A percentile compares a stretch with the other conserved stretches of the same genome.
Evolutionary conservation across 2,329 filamentous ascomycete species (phyloP).

Genomic region (Phyllosticta capitalensis): DNA sequence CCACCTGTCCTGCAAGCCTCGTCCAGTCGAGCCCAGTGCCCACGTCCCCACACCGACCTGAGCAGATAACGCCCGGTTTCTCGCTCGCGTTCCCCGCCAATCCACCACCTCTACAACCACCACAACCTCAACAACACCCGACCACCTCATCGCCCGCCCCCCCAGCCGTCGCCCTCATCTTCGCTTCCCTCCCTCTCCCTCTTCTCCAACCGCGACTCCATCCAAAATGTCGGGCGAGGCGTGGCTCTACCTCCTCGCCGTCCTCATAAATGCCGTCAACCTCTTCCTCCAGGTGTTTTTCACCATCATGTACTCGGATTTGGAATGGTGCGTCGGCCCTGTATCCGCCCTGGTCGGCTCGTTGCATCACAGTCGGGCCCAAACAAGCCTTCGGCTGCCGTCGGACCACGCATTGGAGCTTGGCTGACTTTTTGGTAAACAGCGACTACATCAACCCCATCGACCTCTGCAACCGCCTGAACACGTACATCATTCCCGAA

Average conservation of each 20-base stretch:
- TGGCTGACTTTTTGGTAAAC: conserved; percentile 12
- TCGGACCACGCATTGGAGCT: background rate
- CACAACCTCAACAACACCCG: conserved; percentile 8
- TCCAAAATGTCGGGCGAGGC: conserved; percentile 87
- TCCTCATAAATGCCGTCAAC: conserved; percentile 99
- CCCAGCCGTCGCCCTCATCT: background rate
- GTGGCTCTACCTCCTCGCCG: conserved; percentile 95
- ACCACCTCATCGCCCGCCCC: background rate
- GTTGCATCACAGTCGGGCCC: background rate
- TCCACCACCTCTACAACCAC: background rate
- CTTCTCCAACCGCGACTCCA: background rate
- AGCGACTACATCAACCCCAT: conserved; percentile 99
- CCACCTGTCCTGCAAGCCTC: background rate
- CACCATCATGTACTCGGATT: conserved; percentile 99
- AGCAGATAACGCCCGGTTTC: conserved; percentile 6
- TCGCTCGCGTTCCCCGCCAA: conserved; percentile 10
- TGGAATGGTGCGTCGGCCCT: conserved; percentile 82
- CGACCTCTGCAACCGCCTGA: conserved; percentile 99
- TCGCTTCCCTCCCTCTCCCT: background rate
- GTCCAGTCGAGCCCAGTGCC: conserved; percentile 1
- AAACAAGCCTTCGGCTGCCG: background rate
- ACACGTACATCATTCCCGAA: conserved; percentile 99
- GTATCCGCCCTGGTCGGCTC: background rate
- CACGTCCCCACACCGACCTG: background rate
- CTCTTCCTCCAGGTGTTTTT: conserved; percentile 99